Base-by-base conservation (phyloP, 805 yeast genomes). In the Saccharomycopsis schoenii region DNA sequence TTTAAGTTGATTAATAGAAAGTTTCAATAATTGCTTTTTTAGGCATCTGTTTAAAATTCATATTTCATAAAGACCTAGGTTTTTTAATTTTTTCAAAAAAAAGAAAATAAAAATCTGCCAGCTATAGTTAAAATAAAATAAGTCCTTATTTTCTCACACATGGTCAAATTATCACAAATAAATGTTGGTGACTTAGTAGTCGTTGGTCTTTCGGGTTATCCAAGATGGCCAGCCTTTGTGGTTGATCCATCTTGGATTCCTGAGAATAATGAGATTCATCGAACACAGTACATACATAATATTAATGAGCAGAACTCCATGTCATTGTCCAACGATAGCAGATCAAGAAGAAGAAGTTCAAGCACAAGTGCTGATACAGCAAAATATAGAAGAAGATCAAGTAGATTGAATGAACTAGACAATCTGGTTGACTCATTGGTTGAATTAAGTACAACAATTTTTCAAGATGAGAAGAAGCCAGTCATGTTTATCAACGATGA, bases 221-320 rank as follows among this genome's bases (percentile, higher is more conserved):
- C 62, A 3, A 11, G 40, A 14, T 62, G 64, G 64, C 64, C 64
- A 11, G 64, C 62, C 15, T 60, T 57, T 57, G 61, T 62, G 4
- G 61, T 57, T 5, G 55, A 60, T 47, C 41, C 60, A 10, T 19
- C 41, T 8, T n/a, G 43, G 37, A 52, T 61, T 11, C 64, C 57
- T 14, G 55, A 43, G 14, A 59, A 59, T 9, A 52, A 36, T 29
- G 60, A 36, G 14, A 55, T 54, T 36, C 50, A 57, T 12, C 43
- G 24, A 21, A 17, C 34, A 19, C 39, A 37, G 6, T 19, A 10
- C 3, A 11, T 14, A n/a, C 29, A 2, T 8, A n/a, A 56, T 1
- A 24, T 17, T 14, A 41, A 9, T 34, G n/a, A n/a, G 15, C 41
- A 37, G 10, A 9, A 14, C 12, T 37, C 15, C 41, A 5, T 14